These are phyloP conservation scores for Scheffersomyces stambukii DNA, from an alignment of 1,139 yeast genomes.

Conservation along the genomic window DNA sequence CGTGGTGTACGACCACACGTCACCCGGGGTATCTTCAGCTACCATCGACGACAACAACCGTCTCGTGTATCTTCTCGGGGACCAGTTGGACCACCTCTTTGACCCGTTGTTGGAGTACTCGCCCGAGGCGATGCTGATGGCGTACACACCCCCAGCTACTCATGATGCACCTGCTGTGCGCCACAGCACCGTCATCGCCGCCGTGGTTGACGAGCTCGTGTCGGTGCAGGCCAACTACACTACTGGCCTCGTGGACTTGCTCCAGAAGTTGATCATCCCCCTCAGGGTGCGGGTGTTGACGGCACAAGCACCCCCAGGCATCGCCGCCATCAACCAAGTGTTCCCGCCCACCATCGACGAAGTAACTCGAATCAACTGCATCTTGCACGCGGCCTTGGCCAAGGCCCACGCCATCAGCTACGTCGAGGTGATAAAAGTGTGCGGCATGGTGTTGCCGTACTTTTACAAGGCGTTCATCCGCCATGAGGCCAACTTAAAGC, in stretches of 20 bases:
- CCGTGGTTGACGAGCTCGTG: conserved; percentile 64
- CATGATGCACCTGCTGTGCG: conserved; percentile 5
- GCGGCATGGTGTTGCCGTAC: conserved; percentile 79
- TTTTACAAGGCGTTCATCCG: conserved; percentile 89
- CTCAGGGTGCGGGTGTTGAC: conserved; percentile 62
- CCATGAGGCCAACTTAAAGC: conserved; percentile 71
- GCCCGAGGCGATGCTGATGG: conserved; percentile 76
- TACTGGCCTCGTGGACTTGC: conserved; percentile 61
- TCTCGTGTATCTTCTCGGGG: conserved; percentile 72
- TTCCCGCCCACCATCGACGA: conserved; percentile 97
- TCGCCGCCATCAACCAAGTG: conserved; percentile 64
- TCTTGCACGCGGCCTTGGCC: conserved; percentile 70
- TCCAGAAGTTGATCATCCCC: conserved; percentile 78
- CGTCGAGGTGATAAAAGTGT: conserved; percentile 69
- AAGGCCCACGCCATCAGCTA: conserved; percentile 67
- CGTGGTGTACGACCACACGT: conserved; percentile 60
- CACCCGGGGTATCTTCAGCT: conserved; percentile 18
- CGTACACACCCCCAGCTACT: conserved; percentile 50
- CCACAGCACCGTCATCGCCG: conserved; percentile 20
- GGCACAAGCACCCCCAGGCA: conserved; percentile 41
- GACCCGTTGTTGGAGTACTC: conserved; percentile 89
- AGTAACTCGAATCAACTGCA: conserved; percentile 81
- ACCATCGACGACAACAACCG: conserved; percentile 62
- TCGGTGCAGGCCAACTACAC: conserved; percentile 73
- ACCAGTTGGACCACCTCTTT: conserved; percentile 76